These are phyloP conservation scores for Epithele typhae DNA, from an alignment of 768 basidiomycete genomes.

Conservation along the genomic window DNA sequence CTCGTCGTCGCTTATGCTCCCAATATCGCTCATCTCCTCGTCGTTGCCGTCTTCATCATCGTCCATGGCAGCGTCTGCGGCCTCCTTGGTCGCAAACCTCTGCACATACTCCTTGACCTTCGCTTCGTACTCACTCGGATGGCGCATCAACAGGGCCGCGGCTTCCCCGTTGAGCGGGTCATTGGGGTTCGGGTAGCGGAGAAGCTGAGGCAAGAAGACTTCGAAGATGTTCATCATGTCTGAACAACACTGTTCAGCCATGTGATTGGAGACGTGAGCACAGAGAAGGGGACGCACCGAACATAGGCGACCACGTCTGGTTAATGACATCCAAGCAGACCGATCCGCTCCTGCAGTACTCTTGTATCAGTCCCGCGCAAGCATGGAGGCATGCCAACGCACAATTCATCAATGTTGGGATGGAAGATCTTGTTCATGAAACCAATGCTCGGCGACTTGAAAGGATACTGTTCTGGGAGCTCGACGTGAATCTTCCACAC, in stretches of 20 bases:
- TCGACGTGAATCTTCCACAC: constrained; percentile 99
- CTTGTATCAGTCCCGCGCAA: constrained; percentile 12
- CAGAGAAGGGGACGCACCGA: constrained; percentile 53
- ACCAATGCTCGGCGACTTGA: constrained; percentile 97
- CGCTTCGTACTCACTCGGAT: constrained; percentile 91
- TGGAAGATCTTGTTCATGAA: constrained; percentile 99
- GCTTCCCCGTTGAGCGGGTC: constrained; percentile 98
- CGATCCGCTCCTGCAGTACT: constrained; percentile 74
- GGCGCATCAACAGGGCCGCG: constrained; percentile 94
- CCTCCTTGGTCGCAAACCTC: constrained; percentile 88
- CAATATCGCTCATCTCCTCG: constrained; percentile 84
- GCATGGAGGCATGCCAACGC: constrained; percentile 32
- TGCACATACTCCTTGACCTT: constrained; percentile 99
- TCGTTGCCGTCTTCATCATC: constrained; percentile 64
- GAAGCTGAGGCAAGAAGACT: constrained; percentile 92
- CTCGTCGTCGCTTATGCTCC: constrained; percentile 72
- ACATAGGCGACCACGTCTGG: constrained; percentile 99
- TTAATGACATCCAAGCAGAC: constrained; percentile 99
- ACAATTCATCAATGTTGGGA: constrained; percentile 99
- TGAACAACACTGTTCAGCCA: constrained; percentile 27
- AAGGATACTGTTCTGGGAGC: constrained; percentile 96
- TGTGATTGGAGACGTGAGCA: not conserved
- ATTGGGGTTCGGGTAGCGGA: constrained; percentile 97
- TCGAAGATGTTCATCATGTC: constrained; percentile 99
- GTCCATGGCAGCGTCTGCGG: constrained; percentile 66